A percentile compares a stretch with the other conserved stretches of the same genome.
These are phyloP conservation scores for Baorangia bicolor DNA, from an alignment of 768 basidiomycete species.

Conservation along the genomic window DNA sequence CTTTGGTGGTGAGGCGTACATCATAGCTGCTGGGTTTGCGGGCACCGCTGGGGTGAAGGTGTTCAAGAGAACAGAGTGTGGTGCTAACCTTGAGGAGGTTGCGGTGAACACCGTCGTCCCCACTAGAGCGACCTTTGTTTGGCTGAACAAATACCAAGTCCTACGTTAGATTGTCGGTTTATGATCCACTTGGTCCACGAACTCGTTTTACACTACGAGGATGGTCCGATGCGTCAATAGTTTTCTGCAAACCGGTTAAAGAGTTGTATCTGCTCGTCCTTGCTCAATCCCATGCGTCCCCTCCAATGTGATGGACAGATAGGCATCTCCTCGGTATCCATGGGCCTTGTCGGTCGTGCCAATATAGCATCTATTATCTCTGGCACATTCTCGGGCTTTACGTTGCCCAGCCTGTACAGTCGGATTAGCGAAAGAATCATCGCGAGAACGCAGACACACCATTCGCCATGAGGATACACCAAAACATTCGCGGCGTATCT, in stretches of 20 bases:
- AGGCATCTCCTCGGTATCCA: constrained; percentile 33
- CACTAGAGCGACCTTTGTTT: constrained; percentile 54
- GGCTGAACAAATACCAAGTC: constrained; percentile 12
- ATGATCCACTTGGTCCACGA: neutral
- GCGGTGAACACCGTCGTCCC: constrained; percentile 53
- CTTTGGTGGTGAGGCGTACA: constrained; percentile 46
- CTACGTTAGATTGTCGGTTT: neutral
- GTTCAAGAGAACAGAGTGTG: constrained; percentile 54
- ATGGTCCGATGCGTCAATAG: neutral
- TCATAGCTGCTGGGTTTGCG: constrained; percentile 54
- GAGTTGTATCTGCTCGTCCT: constrained; percentile 53
- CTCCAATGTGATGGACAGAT: constrained; percentile 58
- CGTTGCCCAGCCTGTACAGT: constrained; percentile 56
- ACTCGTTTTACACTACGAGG: neutral
- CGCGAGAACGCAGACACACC: constrained; percentile 41
- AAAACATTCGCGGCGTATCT: constrained; percentile 72
- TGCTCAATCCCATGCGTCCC: constrained; percentile 66
- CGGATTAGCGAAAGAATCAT: neutral
- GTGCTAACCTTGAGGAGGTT: constrained; percentile 50
- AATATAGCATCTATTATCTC: constrained; percentile 48
- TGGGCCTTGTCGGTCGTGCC: constrained; percentile 28
- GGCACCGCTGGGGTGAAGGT: constrained; percentile 57
- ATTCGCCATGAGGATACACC: constrained; percentile 70
- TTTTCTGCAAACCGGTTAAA: constrained; percentile 12
- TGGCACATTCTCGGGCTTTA: constrained; percentile 58